Evolutionary conservation across 495 filamentous ascomycete species (phyloP).

Genomic region (Penicillium goetzii): DNA sequence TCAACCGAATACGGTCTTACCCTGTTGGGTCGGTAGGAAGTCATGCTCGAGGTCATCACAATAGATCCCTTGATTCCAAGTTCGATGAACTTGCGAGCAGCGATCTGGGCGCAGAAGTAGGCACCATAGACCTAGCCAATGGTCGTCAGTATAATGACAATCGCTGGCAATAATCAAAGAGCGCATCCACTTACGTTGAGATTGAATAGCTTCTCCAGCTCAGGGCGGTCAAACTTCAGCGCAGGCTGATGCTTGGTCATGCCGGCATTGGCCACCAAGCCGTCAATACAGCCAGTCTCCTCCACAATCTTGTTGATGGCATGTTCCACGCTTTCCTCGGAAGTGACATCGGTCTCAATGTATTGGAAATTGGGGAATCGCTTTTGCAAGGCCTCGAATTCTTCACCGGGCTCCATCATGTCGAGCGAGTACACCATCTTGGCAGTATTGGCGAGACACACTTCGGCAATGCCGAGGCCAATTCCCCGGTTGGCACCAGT

Average conservation of each 20-base stretch:
- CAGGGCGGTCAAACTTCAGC: constrained; percentile 40
- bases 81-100: constrained; percentile 45
- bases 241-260: constrained; percentile 53
- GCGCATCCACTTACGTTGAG: constrained; percentile 40
- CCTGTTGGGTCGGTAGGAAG: constrained; percentile 47
- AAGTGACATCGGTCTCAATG: constrained; percentile 46
- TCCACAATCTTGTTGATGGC: constrained; percentile 44
- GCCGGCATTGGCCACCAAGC: constrained; percentile 45
- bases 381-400: constrained; percentile 39
- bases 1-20: constrained; percentile 10
- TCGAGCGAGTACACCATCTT: constrained; percentile 46
- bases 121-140: constrained; percentile 39
- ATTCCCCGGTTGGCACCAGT: constrained; percentile 48
- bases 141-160: background rate
- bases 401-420: constrained; percentile 45
- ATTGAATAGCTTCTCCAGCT: constrained; percentile 46
- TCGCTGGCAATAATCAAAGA: background rate
- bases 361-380: constrained; percentile 40
- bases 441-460: constrained; percentile 45
- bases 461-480: constrained; percentile 44
- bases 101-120: constrained; percentile 42
- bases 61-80: constrained; percentile 47
- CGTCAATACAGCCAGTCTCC: constrained; percentile 39
- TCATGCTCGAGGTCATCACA: constrained; percentile 50
- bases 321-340: constrained; percentile 42